phyloP scores from a whole-genome alignment of 805 yeast genomes.

The Kuraishia piskuri region DNA sequence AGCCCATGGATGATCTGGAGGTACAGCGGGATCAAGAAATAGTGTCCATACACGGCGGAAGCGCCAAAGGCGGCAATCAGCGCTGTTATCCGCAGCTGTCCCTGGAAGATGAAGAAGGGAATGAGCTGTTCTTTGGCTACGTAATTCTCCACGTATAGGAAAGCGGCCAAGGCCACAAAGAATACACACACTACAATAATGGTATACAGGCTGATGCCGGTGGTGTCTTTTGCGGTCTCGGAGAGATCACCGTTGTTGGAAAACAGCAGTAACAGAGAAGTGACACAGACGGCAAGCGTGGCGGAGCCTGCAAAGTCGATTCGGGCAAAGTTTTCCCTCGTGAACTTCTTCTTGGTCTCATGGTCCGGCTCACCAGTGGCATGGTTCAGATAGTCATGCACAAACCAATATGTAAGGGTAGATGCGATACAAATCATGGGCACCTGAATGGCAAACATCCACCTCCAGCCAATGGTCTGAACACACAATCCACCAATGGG shows the following conservation, averaged over 20 bases:
- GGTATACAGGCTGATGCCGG: background rate
- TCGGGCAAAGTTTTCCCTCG: conserved; percentile 23
- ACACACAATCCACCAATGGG: conserved; percentile 50
- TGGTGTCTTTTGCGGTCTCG: background rate
- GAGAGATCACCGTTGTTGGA: conserved; percentile 12
- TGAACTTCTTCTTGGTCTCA: conserved; percentile 17
- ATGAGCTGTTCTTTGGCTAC: conserved; percentile 28
- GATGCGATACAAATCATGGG: conserved; percentile 36
- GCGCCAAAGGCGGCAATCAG: conserved; percentile 28
- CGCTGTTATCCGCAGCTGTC: conserved; percentile 28
- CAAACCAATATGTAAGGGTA: conserved; percentile 21
- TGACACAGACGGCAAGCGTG: conserved; percentile 23
- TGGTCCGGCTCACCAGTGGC: conserved; percentile 20
- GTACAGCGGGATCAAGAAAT: conserved; percentile 31
- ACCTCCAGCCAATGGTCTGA: conserved; percentile 57
- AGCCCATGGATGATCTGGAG: conserved; percentile 34
- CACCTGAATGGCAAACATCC: conserved; percentile 53
- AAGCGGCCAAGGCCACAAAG: conserved; percentile 13
- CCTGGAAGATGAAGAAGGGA: conserved; percentile 29
- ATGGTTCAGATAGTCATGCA: background rate
- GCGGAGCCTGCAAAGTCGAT: conserved; percentile 34
- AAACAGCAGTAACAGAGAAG: conserved; percentile 25
- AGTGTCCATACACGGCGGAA: conserved; percentile 25
- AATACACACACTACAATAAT: conserved; percentile 8
- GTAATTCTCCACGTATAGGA: conserved; percentile 24